Conservation (phyloP, 2,329 filamentous ascomycete genomes). For the Hypocrella siamensis region DNA sequence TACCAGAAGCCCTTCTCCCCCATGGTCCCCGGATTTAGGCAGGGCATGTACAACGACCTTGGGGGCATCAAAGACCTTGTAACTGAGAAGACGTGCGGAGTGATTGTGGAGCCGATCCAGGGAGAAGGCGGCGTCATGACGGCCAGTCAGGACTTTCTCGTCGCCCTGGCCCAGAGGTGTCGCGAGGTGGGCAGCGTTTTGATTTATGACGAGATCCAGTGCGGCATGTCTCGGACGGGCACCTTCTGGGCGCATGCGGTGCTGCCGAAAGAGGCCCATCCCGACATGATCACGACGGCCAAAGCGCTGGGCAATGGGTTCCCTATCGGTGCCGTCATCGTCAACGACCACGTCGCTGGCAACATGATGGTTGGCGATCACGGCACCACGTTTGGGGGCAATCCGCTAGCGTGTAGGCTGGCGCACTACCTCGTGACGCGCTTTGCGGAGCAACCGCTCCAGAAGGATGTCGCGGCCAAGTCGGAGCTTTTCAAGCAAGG, state of each 20-base stretch:
- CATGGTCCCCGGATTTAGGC: slow-evolving; percentile 86
- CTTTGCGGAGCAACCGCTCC: slow-evolving; percentile 55
- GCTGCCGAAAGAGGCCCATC: slow-evolving; percentile 66
- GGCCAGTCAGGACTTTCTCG: slow-evolving; percentile 68
- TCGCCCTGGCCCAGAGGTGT: slow-evolving; percentile 70
- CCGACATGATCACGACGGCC: slow-evolving; percentile 83
- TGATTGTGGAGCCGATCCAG: slow-evolving; percentile 94
- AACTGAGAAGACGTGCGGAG: slow-evolving; percentile 76
- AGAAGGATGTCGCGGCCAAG: slow-evolving; percentile 54
- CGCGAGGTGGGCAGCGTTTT: slow-evolving; percentile 76
- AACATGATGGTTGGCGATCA: slow-evolving; percentile 54
- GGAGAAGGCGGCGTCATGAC: slow-evolving; percentile 88
- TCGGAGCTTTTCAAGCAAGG: slow-evolving; percentile 30
- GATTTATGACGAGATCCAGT: slow-evolving; percentile 96
- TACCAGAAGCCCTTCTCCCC: slow-evolving; percentile 92
- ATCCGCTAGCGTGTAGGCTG: slow-evolving; percentile 70
- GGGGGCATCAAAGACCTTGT: slow-evolving; percentile 56
- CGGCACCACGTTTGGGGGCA: slow-evolving; percentile 87
- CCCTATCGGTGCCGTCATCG: slow-evolving; percentile 62
- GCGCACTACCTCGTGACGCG: slow-evolving; percentile 75
- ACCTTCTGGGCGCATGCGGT: slow-evolving; percentile 75
- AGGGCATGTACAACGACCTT: slow-evolving; percentile 75
- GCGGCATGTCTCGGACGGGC: slow-evolving; percentile 76
- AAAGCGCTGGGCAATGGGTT: slow-evolving; percentile 96
- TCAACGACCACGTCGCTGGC: slow-evolving; percentile 22